Conservation (phyloP, 495 filamentous ascomycete genomes). For the Aspergillus bertholletiae region DNA sequence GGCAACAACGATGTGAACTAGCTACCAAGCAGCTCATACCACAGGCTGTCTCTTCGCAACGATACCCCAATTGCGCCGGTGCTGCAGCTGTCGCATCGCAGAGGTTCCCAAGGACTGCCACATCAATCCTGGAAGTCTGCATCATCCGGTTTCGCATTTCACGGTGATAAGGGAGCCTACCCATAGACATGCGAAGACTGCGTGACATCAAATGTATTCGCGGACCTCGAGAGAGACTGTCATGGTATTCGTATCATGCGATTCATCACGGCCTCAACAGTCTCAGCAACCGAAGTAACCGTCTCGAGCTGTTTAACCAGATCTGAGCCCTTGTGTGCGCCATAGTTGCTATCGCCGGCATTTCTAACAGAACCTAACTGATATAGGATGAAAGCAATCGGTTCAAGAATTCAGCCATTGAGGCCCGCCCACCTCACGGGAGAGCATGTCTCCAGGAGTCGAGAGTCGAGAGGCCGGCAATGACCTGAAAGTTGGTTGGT, state of each 20-base stretch:
- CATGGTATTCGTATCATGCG: background rate
- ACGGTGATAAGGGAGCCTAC: background rate
- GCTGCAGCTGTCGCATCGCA: conserved; percentile 10
- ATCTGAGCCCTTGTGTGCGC: background rate
- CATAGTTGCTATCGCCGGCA: background rate
- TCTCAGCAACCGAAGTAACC: background rate
- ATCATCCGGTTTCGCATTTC: background rate
- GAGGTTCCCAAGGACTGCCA: background rate
- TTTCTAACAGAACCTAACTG: background rate
- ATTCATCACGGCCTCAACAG: background rate
- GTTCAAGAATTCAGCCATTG: background rate
- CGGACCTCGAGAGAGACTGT: background rate
- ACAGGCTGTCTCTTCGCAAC: background rate
- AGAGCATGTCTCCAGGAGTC: background rate
- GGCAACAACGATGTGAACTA: background rate
- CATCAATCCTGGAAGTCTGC: background rate
- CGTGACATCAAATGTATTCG: background rate
- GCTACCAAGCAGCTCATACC: background rate
- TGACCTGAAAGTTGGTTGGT: background rate
- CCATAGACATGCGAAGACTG: background rate
- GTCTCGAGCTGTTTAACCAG: background rate
- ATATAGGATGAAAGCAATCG: background rate
- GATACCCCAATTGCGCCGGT: conserved; percentile 18
- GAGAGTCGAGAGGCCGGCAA: no score
- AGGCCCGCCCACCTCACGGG: background rate